Base-by-base conservation (phyloP, 108 stramenopile genomes). In the Pseudonitzschia multistriata region DNA sequence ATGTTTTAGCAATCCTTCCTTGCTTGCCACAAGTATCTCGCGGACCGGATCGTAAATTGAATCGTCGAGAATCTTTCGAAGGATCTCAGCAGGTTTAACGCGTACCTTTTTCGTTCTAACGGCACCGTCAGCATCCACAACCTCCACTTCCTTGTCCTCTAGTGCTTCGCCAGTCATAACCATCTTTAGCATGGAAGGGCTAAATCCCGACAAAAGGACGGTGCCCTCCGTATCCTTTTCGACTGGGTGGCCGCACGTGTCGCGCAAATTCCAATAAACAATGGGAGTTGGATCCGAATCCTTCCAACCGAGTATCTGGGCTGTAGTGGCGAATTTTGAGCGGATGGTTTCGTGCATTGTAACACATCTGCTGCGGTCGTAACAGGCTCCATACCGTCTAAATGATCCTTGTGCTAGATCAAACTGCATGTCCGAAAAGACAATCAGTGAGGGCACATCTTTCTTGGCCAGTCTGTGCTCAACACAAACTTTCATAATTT, bases 391-490 rank as follows among this genome's bases (percentile, higher is more conserved):
- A n/a, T n/a, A n/a, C n/a, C n/a, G n/a, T n/a, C n/a, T n/a, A n/a
- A n/a, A n/a, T n/a, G n/a, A n/a, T n/a, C 3, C 55, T 25, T 52
- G 21, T 10, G 66, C 40, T 8, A 40, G 36, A 33, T 85, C 61
- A 42, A 85, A 85, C 66, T 85, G 84, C 84, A 85, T 85, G 49
- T 85, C 84, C 31, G 74, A 72, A 62, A 85, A 74, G 36, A 85
- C 80, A 59, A 82, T 73, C 33, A 85, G 37, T 14, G 39, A 25
- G 1, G 83, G 83, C 19, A 79, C 71, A 11, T 79, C 78, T 28
- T 76, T 62, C 40, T 42, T 14, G 27, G 24, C 22, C 36, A 83
- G 57, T 22, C 61, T 34, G 37, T 68, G 48, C 49, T 61, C 31
- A 13, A 6, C 24, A 21, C 36, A 47, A 3, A 76, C 74, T 0